Percentiles rank a stretch among this genome's conserved stretches.
Evolutionary conservation across 1,284 basidiomycete genomes (phyloP).

Genomic region (Ustilago shanxiensis): DNA sequence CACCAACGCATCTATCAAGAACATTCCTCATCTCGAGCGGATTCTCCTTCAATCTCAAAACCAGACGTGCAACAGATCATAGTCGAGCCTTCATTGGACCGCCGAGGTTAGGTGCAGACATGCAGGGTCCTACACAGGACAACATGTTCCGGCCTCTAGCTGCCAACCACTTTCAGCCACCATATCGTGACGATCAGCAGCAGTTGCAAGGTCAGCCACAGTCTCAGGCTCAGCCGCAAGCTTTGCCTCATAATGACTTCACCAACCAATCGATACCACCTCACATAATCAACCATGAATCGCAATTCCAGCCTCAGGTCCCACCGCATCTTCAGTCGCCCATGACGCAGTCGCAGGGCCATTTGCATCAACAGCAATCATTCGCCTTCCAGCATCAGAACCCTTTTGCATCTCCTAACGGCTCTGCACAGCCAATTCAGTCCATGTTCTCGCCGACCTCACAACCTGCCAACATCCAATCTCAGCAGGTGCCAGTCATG

Average conservation of each 20-base stretch:
- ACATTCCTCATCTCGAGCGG: not conserved
- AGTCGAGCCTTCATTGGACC: not conserved
- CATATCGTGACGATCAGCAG: slow-evolving; percentile 14
- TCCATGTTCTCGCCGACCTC: slow-evolving; percentile 19
- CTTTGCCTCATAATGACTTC: slow-evolving; percentile 7
- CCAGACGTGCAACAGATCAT: not conserved
- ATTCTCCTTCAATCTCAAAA: not conserved
- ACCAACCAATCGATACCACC: slow-evolving; percentile 4
- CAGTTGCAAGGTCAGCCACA: slow-evolving; percentile 11
- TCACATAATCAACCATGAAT: slow-evolving; percentile 6
- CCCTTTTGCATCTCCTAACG: slow-evolving; percentile 15
- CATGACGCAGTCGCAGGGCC: slow-evolving; percentile 11
- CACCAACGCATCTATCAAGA: too few species aligned
- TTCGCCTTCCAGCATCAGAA: slow-evolving; percentile 20
- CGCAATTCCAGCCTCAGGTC: slow-evolving; percentile 14
- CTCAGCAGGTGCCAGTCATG: slow-evolving; percentile 12
- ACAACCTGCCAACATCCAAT: slow-evolving; percentile 1
- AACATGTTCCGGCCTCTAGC: slow-evolving; percentile 16
- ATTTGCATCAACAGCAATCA: slow-evolving; percentile 10
- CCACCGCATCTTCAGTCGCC: slow-evolving; percentile 21
- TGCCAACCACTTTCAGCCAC: slow-evolving; percentile 8
- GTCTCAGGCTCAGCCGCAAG: slow-evolving; percentile 11
- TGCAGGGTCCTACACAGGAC: slow-evolving; percentile 37
- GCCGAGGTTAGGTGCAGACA: slow-evolving; percentile 10
- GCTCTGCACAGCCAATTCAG: slow-evolving; percentile 9